These are phyloP conservation scores for Daldinia childiae DNA, from an alignment of 495 filamentous ascomycete species.

Conservation along the genomic window DNA sequence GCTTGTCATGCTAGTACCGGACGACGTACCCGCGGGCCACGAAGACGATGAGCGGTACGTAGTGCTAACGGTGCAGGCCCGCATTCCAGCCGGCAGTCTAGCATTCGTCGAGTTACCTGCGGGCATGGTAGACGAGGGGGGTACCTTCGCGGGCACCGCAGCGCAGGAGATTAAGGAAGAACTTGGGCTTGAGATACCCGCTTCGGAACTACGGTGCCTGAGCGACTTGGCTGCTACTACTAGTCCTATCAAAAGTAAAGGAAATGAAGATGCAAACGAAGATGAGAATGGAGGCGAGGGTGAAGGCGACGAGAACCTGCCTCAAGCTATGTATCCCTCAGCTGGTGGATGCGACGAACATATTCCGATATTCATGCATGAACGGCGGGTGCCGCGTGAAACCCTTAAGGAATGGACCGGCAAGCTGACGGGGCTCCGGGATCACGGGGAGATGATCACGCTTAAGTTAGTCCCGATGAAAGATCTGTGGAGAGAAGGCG, in stretches of 20 bases:
- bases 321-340: slow-evolving; percentile 75
- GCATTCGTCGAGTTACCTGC: slow-evolving; percentile 83
- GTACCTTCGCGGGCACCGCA: slow-evolving; percentile 78
- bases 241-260: slow-evolving; percentile 34
- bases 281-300: slow-evolving; percentile 38
- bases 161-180: slow-evolving; percentile 88
- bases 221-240: slow-evolving; percentile 71
- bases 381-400: slow-evolving; percentile 70
- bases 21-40: slow-evolving; percentile 60
- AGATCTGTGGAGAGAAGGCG: slow-evolving; percentile 79
- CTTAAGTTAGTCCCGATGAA: slow-evolving; percentile 73
- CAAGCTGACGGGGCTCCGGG: slow-evolving; percentile 78
- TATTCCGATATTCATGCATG: slow-evolving; percentile 78
- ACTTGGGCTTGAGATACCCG: slow-evolving; percentile 67
- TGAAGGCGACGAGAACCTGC: slow-evolving; percentile 62
- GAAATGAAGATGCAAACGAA: background rate
- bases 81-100: slow-evolving; percentile 79
- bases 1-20: slow-evolving; percentile 78
- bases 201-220: slow-evolving; percentile 55
- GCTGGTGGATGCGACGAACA: slow-evolving; percentile 87
- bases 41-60: slow-evolving; percentile 70
- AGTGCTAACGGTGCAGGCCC: slow-evolving; percentile 83
- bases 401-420: slow-evolving; percentile 76
- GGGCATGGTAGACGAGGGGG: slow-evolving; percentile 85
- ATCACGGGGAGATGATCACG: slow-evolving; percentile 85